Percentiles rank a stretch among this genome's conserved stretches.
phyloP scores from a whole-genome alignment of 768 basidiomycete genomes.

The Albatrellus ellisii region DNA sequence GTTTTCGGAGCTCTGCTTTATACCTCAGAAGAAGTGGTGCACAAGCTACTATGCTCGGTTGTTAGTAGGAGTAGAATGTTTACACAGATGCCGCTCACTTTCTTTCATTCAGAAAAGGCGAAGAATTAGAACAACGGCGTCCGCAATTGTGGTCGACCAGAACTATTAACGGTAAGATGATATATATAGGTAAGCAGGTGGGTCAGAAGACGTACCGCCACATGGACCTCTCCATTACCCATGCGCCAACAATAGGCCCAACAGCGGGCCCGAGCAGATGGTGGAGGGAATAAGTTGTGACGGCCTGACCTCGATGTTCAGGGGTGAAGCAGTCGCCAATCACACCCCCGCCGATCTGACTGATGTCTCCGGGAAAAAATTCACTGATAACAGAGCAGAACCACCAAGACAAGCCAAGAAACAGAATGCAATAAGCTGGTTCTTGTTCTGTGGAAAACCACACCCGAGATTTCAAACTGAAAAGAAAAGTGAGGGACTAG shows the following conservation, averaged over 20 bases:
- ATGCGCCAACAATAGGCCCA: slow-evolving; percentile 53
- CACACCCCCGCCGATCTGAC: slow-evolving; percentile 47
- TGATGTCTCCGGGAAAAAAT: background rate
- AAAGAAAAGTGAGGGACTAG: too few species aligned
- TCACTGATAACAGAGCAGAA: slow-evolving; percentile 39
- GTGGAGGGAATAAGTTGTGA: slow-evolving; percentile 51
- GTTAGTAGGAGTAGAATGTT: too few species aligned
- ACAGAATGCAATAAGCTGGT: slow-evolving; percentile 20
- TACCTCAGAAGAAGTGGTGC: too few species aligned
- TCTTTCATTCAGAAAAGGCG: slow-evolving; percentile 49
- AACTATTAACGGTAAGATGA: background rate
- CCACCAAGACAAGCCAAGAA: slow-evolving; percentile 63
- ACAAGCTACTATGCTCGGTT: too few species aligned
- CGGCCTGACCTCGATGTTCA: slow-evolving; percentile 53
- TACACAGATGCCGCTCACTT: too few species aligned
- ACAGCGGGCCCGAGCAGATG: slow-evolving; percentile 54
- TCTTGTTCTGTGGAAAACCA: slow-evolving; percentile 46
- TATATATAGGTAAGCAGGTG: background rate
- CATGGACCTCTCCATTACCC: slow-evolving; percentile 47
- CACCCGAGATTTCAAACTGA: slow-evolving; percentile 43
- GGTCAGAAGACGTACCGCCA: slow-evolving; percentile 55
- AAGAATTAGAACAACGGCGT: slow-evolving; percentile 36
- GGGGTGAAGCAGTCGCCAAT: slow-evolving; percentile 46
- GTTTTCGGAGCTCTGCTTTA: too few species aligned
- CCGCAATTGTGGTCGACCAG: slow-evolving; percentile 25